Conservation (phyloP, 345 rosid genomes). For the Kandelia obovata region DNA sequence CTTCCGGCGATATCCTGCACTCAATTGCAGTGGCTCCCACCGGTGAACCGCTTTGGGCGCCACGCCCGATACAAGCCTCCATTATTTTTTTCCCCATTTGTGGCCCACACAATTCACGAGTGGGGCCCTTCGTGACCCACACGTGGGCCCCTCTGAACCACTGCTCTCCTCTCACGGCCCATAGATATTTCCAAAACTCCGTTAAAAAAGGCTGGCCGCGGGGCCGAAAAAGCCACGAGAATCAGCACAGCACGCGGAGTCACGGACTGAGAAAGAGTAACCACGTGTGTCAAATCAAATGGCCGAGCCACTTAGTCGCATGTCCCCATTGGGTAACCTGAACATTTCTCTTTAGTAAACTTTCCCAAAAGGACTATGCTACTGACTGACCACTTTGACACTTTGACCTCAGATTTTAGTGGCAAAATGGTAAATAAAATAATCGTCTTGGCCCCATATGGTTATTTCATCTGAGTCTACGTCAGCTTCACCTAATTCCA, state of each 20-base stretch:
- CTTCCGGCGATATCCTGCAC: too few species aligned
- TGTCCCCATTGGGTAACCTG: not conserved
- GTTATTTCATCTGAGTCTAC: too few species aligned
- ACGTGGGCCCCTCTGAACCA: constrained; percentile 42
- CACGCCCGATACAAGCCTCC: too few species aligned
- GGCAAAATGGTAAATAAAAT: not conserved
- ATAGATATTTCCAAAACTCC: not conserved
- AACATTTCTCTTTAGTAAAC: constrained; percentile 15
- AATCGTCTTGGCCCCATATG: too few species aligned
- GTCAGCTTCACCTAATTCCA: too few species aligned
- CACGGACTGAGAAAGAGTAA: not conserved
- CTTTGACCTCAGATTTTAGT: not conserved
- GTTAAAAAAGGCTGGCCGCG: too few species aligned
- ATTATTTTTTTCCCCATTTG: too few species aligned
- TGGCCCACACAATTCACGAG: constrained; percentile 36
- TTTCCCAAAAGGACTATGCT: not conserved
- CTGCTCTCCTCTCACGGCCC: constrained; percentile 19
- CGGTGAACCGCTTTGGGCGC: too few species aligned
- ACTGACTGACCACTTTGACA: not conserved
- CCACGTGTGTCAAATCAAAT: constrained; percentile 29
- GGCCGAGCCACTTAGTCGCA: not conserved
- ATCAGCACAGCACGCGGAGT: constrained; percentile 3
- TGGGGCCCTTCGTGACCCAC: constrained; percentile 27
- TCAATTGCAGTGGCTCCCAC: too few species aligned
- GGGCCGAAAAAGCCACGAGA: not conserved